Percentiles rank a stretch among this genome's conserved stretches.
phyloP scores from a whole-genome alignment of 176 grass and related monocot genomes.

The Tillandsia leiboldiana region DNA sequence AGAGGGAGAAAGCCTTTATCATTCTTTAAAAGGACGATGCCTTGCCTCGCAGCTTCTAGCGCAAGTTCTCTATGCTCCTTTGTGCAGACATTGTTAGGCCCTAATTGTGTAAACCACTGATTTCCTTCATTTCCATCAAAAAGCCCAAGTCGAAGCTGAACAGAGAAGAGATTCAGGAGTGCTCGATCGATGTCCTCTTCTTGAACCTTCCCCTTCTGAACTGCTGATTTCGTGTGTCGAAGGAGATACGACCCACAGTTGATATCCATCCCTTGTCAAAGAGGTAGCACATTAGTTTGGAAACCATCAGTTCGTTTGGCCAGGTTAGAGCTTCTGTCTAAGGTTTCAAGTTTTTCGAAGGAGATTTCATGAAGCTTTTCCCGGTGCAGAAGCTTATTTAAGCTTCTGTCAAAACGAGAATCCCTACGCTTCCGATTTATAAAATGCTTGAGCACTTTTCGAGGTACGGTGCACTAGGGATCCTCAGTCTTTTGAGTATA shows the following conservation, averaged over 20 bases:
- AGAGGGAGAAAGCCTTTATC: constrained; percentile 61
- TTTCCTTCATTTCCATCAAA: constrained; percentile 38
- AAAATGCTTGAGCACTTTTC: too few relatives aligned
- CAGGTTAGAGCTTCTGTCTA: too few relatives aligned
- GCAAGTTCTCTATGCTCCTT: constrained; percentile 69
- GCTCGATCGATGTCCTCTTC: constrained; percentile 73
- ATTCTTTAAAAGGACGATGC: constrained; percentile 82
- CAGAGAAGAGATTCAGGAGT: constrained; percentile 78
- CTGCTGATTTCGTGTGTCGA: constrained; percentile 49
- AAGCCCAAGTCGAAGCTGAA: constrained; percentile 68
- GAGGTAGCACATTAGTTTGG: neutral
- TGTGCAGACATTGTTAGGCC: constrained; percentile 51
- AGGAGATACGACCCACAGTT: constrained; percentile 81
- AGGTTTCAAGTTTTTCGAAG: too few relatives aligned
- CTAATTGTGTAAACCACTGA: constrained; percentile 39
- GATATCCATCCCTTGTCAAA: constrained; percentile 87
- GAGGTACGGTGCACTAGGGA: too few relatives aligned
- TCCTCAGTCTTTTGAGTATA: too few relatives aligned
- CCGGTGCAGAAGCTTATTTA: too few relatives aligned
- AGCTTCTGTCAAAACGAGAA: too few relatives aligned
- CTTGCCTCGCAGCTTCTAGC: constrained; percentile 68
- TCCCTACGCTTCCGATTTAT: too few relatives aligned
- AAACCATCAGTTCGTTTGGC: neutral
- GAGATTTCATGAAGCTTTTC: too few relatives aligned
- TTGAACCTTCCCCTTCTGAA: constrained; percentile 62